Evolutionary conservation across 257 asterid genomes (phyloP).

Genomic region (Primulina tabacum): DNA sequence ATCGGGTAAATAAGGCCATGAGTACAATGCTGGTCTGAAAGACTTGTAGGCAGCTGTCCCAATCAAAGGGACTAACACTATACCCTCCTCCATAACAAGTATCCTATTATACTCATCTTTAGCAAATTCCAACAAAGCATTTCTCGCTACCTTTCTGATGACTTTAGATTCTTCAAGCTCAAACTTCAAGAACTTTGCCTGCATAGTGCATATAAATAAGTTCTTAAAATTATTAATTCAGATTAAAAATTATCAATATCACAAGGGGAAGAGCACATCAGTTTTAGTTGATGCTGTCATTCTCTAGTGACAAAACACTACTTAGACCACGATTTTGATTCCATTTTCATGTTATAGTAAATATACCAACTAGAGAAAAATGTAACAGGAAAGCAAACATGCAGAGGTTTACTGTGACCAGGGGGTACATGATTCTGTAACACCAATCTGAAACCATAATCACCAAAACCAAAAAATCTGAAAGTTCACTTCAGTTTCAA

Average conservation of each 20-base stretch:
- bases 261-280: neutral
- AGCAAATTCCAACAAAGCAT: conserved; percentile 65
- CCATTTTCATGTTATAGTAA: neutral
- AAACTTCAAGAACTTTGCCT: conserved; percentile 63
- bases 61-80: conserved; percentile 71
- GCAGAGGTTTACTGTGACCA: neutral
- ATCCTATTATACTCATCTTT: conserved; percentile 66
- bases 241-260: too few species aligned
- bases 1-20: conserved; percentile 92
- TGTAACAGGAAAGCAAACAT: neutral
- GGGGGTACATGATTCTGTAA: neutral
- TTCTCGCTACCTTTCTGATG: conserved; percentile 59
- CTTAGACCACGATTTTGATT: neutral
- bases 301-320: neutral
- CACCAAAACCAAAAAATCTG: too few species aligned
- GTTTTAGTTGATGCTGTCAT: neutral
- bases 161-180: conserved; percentile 52
- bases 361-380: neutral
- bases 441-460: too few species aligned
- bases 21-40: conserved; percentile 58
- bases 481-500: too few species aligned
- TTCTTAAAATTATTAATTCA: neutral
- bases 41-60: conserved; percentile 75
- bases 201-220: conserved; percentile 29
- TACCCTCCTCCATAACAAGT: conserved; percentile 81